A percentile compares a stretch with the other conserved stretches of the same genome.
phyloP scores from a whole-genome alignment of 73 alveolate species.

The Paramecium tetraurelia region DNA sequence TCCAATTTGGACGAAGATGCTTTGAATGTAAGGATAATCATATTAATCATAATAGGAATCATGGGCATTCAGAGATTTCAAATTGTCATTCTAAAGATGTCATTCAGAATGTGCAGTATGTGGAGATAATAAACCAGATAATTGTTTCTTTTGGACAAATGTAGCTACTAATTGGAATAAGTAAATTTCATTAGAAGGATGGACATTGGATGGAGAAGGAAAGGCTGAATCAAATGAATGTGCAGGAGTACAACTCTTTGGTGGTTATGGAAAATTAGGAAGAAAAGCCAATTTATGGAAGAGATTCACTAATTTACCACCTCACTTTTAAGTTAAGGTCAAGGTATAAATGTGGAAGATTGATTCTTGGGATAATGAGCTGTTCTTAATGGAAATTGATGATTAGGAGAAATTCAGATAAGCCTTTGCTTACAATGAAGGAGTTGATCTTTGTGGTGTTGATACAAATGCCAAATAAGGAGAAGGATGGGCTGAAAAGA shows the following conservation, averaged over 20 bases:
- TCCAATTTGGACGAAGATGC: slow-evolving; percentile 48
- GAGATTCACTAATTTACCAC: background rate
- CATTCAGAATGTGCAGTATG: slow-evolving; percentile 28
- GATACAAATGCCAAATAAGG: background rate
- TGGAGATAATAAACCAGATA: background rate
- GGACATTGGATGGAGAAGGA: slow-evolving; percentile 49
- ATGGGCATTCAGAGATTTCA: slow-evolving; percentile 52
- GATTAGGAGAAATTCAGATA: background rate
- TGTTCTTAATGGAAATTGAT: background rate
- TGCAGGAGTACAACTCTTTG: slow-evolving; percentile 17
- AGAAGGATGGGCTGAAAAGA: slow-evolving; percentile 35
- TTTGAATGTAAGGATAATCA: background rate
- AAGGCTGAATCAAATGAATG: slow-evolving; percentile 36
- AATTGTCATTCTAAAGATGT: slow-evolving; percentile 9
- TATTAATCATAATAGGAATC: background rate
- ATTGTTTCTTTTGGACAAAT: slow-evolving; percentile 29
- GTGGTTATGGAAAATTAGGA: slow-evolving; percentile 29
- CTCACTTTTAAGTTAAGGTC: background rate
- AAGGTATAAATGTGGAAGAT: slow-evolving; percentile 35
- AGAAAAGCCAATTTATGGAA: slow-evolving; percentile 32
- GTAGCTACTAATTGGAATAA: background rate
- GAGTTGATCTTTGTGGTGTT: slow-evolving; percentile 28
- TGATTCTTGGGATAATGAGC: slow-evolving; percentile 48
- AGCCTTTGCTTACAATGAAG: slow-evolving; percentile 19
- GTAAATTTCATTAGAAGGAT: slow-evolving; percentile 20